Conservation (phyloP, 129 eudicot genomes). For the Sambucus nigra region DNA sequence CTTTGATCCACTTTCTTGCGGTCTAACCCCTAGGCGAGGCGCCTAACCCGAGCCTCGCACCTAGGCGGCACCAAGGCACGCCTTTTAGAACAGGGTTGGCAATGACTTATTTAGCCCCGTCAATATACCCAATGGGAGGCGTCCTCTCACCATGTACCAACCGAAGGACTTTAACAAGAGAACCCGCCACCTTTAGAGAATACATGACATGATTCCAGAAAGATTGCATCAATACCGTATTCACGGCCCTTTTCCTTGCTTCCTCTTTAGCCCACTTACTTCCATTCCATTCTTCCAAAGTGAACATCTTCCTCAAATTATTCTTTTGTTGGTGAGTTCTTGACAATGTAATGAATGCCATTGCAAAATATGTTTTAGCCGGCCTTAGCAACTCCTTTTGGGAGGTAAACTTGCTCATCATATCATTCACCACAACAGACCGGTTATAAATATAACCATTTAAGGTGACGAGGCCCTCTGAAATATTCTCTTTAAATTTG, state of each 20-base stretch:
- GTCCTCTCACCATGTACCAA: background rate
- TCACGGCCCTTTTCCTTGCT: background rate
- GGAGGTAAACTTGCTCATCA: background rate
- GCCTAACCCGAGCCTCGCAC: too few species aligned
- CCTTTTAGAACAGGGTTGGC: too few species aligned
- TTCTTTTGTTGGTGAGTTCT: background rate
- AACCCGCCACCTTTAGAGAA: background rate
- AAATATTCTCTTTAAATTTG: too few species aligned
- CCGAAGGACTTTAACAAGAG: background rate
- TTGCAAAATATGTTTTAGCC: background rate
- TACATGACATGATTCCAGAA: background rate
- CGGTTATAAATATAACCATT: background rate
- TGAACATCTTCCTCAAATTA: conserved; percentile 1
- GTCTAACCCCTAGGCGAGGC: too few species aligned
- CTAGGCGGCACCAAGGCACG: too few species aligned
- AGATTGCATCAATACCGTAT: background rate
- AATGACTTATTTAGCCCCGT: too few species aligned
- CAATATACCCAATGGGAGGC: too few species aligned
- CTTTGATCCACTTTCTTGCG: too few species aligned
- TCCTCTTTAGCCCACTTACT: background rate
- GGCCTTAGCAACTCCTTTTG: too few species aligned
- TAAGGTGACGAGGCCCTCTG: too few species aligned
- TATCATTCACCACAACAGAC: background rate
- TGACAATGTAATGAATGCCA: background rate
- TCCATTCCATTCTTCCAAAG: background rate